Evolutionary conservation across 305 asterid genomes (phyloP).

Genomic region (Rubia tinctorum): DNA sequence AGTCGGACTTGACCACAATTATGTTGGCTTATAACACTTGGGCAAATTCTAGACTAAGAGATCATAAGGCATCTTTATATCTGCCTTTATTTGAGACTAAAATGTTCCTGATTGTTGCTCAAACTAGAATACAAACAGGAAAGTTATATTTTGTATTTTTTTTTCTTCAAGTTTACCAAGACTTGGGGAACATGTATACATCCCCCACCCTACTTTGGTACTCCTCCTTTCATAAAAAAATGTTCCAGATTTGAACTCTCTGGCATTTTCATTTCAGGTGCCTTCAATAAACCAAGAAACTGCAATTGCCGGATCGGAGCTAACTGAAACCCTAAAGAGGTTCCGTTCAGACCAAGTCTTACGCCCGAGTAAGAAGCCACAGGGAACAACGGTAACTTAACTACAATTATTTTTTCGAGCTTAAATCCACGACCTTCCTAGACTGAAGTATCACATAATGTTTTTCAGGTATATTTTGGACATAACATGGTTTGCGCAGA

Average conservation of each 20-base stretch:
- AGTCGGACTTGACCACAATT: background rate
- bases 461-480: conserved; percentile 56
- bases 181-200: too few species aligned
- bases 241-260: background rate
- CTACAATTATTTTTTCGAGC: background rate
- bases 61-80: background rate
- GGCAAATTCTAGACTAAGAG: background rate
- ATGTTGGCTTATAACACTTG: background rate
- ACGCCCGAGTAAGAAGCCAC: conserved; percentile 43
- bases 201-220: too few species aligned
- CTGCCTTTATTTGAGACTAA: background rate
- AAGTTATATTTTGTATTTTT: too few species aligned
- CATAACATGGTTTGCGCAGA: conserved; percentile 51
- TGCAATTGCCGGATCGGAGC: conserved; percentile 39
- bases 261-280: conserved; percentile 29
- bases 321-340: conserved; percentile 36
- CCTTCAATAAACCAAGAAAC: conserved; percentile 71
- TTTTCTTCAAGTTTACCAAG: too few species aligned
- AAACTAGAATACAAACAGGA: too few species aligned
- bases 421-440: background rate
- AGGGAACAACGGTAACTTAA: conserved; percentile 35
- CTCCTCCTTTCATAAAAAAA: too few species aligned
- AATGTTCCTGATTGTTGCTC: background rate
- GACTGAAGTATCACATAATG: background rate
- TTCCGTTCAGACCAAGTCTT: conserved; percentile 49